A percentile compares a stretch with the other conserved stretches of the same genome.
Conservation (phyloP, 208 protist species). For the Trypanosoma brucei region DNA sequence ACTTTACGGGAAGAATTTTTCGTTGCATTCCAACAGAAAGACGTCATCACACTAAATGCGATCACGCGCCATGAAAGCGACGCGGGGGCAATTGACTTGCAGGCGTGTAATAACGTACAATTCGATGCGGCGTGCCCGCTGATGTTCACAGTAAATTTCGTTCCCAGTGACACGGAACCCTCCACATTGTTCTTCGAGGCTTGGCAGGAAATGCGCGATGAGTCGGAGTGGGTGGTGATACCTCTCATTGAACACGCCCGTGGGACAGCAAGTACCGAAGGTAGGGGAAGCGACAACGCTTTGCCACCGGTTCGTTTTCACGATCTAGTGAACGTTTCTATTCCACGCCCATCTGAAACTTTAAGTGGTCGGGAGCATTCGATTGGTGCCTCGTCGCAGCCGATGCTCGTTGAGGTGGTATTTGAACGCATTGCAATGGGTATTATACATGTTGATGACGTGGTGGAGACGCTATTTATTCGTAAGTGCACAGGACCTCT, state of each 20-base stretch:
- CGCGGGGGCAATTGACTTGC: neutral
- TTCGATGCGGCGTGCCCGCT: neutral
- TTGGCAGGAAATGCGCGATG: neutral
- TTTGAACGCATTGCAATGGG: conserved; percentile 53
- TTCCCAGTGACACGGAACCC: neutral
- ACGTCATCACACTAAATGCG: conserved; percentile 47
- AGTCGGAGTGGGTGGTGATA: conserved; percentile 1
- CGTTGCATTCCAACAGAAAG: conserved; percentile 25
- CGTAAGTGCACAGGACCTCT: conserved; percentile 60
- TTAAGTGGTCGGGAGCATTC: conserved; percentile 11
- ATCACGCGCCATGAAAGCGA: conserved; percentile 24
- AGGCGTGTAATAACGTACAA: conserved; percentile 14
- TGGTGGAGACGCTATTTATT: conserved; percentile 49
- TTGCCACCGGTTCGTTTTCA: conserved; percentile 32
- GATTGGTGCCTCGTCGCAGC: neutral
- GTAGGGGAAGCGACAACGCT: neutral
- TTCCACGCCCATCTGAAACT: conserved; percentile 29
- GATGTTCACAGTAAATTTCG: conserved; percentile 18
- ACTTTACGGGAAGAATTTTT: conserved; percentile 3
- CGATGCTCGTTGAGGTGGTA: conserved; percentile 29
- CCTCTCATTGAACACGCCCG: conserved; percentile 12
- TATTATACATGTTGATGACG: conserved; percentile 53
- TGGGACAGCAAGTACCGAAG: neutral
- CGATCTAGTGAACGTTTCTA: conserved; percentile 32
- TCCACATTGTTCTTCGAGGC: conserved; percentile 19